Evolutionary conservation across 2,329 filamentous ascomycete genomes (phyloP).

Genomic region (Zasmidium citrigriseum): DNA sequence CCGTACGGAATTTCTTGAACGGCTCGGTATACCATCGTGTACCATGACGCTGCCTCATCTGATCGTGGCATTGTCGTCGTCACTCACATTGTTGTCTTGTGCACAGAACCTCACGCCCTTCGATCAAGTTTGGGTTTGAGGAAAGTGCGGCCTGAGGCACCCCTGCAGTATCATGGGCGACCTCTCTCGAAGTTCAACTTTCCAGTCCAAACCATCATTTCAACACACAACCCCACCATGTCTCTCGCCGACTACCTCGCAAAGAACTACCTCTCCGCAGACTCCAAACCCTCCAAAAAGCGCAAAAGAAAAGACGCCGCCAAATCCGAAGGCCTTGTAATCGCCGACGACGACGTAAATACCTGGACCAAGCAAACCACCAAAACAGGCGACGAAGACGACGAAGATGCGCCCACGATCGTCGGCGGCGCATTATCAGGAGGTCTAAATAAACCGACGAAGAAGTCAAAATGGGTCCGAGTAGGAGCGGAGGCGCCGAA

Average conservation of each 20-base stretch:
- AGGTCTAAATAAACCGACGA: constrained; percentile 51
- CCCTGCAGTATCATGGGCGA: not conserved
- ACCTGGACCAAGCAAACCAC: constrained; percentile 50
- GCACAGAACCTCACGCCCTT: not conserved
- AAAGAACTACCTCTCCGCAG: constrained; percentile 81
- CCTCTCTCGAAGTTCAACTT: constrained; percentile 2
- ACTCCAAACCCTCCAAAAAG: constrained; percentile 57
- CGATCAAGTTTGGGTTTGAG: not conserved
- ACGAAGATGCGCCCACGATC: constrained; percentile 55
- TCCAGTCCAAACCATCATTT: not conserved
- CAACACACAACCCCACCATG: constrained; percentile 43
- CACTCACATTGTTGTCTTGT: constrained; percentile 17
- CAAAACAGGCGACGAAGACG: constrained; percentile 55
- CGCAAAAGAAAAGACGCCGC: constrained; percentile 51
- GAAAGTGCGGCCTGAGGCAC: constrained; percentile 5
- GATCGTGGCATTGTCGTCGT: constrained; percentile 61
- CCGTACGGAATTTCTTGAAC: constrained; percentile 83
- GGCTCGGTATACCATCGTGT: constrained; percentile 75
- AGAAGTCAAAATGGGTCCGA: constrained; percentile 81
- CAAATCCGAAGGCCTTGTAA: constrained; percentile 43
- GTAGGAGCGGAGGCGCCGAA: constrained; percentile 57
- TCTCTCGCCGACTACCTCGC: constrained; percentile 82
- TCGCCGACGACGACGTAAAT: constrained; percentile 56
- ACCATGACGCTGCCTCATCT: constrained; percentile 75
- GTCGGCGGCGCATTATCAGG: constrained; percentile 58